phyloP scores from a whole-genome alignment of 495 filamentous ascomycete genomes.

The Aspergillus panamensis region DNA sequence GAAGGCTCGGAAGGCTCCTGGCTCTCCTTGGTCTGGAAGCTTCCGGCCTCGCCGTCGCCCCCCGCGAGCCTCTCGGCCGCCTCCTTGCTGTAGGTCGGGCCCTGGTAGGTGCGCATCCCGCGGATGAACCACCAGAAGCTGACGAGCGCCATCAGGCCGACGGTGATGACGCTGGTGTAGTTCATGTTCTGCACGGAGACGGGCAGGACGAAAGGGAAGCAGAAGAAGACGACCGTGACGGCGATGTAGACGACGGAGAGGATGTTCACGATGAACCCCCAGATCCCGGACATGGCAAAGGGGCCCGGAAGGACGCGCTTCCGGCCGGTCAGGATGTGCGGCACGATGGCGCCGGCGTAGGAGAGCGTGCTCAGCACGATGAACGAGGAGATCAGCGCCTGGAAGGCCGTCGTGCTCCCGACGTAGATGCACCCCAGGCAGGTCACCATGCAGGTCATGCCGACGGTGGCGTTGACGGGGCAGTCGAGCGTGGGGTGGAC shows the following conservation, averaged over 20 bases:
- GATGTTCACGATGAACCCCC: conserved; percentile 58
- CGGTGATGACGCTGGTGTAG: conserved; percentile 65
- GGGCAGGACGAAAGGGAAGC: conserved; percentile 65
- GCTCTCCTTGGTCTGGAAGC: too few relatives aligned
- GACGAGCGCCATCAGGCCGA: conserved; percentile 5
- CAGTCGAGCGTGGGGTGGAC: conserved; percentile 49
- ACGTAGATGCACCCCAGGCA: conserved; percentile 71
- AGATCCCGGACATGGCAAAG: conserved; percentile 59
- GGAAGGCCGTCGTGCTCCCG: conserved; percentile 69
- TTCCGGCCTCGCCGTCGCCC: not conserved
- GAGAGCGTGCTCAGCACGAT: conserved; percentile 66
- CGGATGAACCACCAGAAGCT: conserved; percentile 4
- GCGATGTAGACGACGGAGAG: conserved; percentile 60
- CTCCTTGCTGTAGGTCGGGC: conserved; percentile 8
- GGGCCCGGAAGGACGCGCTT: conserved; percentile 60
- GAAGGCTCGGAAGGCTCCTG: too few relatives aligned
- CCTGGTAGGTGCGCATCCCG: not conserved
- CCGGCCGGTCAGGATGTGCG: conserved; percentile 64
- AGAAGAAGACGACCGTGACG: conserved; percentile 72
- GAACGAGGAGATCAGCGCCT: conserved; percentile 67
- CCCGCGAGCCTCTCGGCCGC: conserved; percentile 7
- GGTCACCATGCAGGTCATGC: conserved; percentile 56
- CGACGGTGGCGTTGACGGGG: conserved; percentile 65
- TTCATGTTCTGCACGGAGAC: conserved; percentile 60
- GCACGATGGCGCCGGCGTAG: conserved; percentile 72